A percentile compares a stretch with the other conserved stretches of the same genome.
Evolutionary conservation across 306 rosid species (phyloP).

Genomic region (Trifolium dubium): DNA sequence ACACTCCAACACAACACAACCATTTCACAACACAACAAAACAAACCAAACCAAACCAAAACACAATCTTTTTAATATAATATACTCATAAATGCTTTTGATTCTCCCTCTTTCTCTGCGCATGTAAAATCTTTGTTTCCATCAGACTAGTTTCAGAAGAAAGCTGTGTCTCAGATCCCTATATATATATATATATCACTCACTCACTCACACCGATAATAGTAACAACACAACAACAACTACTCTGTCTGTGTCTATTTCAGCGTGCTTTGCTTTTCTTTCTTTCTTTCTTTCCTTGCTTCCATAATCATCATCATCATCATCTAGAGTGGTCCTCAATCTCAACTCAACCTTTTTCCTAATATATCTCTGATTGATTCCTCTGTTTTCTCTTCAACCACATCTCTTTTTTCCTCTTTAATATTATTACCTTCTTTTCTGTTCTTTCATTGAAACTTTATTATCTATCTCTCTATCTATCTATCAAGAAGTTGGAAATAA

Average conservation of each 20-base stretch:
- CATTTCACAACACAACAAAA: too few species aligned
- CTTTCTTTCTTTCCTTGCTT: too few species aligned
- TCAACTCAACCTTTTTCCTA: not conserved
- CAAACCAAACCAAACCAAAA: too few species aligned
- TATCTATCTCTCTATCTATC: too few species aligned
- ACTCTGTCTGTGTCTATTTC: not conserved
- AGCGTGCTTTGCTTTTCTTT: not conserved
- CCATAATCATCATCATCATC: not conserved
- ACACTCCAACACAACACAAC: not conserved
- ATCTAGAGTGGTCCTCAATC: constrained; percentile 56
- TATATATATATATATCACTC: not conserved
- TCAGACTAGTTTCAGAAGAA: constrained; percentile 71
- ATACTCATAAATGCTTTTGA: constrained; percentile 30
- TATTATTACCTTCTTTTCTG: too few species aligned
- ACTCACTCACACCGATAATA: constrained; percentile 25
- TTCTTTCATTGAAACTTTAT: too few species aligned
- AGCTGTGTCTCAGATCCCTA: constrained; percentile 87
- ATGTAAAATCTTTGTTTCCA: constrained; percentile 67
- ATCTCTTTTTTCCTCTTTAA: not conserved
- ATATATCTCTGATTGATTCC: not conserved
- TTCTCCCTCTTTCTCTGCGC: constrained; percentile 50
- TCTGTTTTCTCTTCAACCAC: not conserved
- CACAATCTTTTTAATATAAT: not conserved
- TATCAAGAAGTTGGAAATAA: constrained; percentile 45
- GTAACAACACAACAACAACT: constrained; percentile 36